Conservation (phyloP, 371 early-diverging fungal genomes). For the Amoeboradix gromovi region DNA sequence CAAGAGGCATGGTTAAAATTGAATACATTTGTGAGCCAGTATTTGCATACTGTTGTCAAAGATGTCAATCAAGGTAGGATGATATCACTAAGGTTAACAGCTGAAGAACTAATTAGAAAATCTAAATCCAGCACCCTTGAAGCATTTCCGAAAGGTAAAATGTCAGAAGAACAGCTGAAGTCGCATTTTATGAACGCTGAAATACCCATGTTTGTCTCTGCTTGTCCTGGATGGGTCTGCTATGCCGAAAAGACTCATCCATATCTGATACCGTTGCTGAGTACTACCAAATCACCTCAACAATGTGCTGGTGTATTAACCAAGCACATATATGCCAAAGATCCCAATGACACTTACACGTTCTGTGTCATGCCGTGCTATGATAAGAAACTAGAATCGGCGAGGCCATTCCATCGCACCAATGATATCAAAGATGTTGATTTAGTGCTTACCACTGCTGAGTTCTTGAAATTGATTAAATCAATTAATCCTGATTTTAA, state of each 20-base stretch:
- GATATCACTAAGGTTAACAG: neutral
- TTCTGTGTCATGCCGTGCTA: constrained; percentile 87
- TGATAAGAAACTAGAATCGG: constrained; percentile 89
- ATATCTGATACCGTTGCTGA: constrained; percentile 44
- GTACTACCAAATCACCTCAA: constrained; percentile 65
- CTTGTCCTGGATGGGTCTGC: constrained; percentile 54
- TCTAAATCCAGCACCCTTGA: neutral
- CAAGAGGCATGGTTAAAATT: neutral
- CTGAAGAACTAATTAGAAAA: neutral
- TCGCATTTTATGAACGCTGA: neutral
- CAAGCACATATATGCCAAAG: constrained; percentile 7
- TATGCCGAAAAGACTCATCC: constrained; percentile 93
- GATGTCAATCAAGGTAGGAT: neutral
- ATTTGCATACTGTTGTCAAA: neutral
- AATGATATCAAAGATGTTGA: constrained; percentile 64
- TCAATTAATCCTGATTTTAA: neutral
- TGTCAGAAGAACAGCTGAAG: neutral
- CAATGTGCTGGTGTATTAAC: constrained; percentile 59
- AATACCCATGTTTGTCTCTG: neutral
- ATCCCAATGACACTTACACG: constrained; percentile 49
- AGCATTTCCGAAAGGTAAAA: neutral
- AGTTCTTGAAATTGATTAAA: constrained; percentile 36
- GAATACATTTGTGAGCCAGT: neutral
- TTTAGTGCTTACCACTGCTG: constrained; percentile 65
- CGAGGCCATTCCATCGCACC: constrained; percentile 38